A percentile compares a stretch with the other conserved stretches of the same genome.
phyloP scores from a whole-genome alignment of 78 protist genomes.

The Dictyostelium purpureum region DNA sequence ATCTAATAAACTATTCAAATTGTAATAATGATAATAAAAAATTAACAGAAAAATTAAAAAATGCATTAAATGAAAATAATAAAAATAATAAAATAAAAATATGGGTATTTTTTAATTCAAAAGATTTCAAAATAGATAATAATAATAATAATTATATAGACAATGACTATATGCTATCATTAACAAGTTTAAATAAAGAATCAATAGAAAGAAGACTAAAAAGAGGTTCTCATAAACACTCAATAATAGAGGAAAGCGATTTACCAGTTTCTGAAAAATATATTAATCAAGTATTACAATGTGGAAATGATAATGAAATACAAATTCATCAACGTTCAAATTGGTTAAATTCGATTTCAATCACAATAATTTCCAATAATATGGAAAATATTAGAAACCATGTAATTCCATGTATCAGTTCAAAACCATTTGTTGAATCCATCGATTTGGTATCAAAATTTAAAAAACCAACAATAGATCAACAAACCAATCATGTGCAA shows the following conservation, averaged over 20 bases:
- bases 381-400: background rate
- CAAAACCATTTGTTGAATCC: background rate
- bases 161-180: background rate
- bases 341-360: slow-evolving; percentile 50
- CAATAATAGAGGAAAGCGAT: slow-evolving; percentile 1
- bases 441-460: slow-evolving; percentile 33
- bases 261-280: background rate
- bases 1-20: background rate
- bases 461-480: background rate
- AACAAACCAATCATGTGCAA: background rate
- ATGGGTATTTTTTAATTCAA: slow-evolving; percentile 55
- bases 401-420: slow-evolving; percentile 13
- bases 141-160: background rate
- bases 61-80: background rate
- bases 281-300: background rate
- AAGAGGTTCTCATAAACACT: background rate
- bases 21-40: background rate
- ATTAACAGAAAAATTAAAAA: background rate
- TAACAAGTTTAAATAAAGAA: background rate
- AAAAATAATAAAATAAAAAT: background rate
- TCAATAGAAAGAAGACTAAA: slow-evolving; percentile 8
- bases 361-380: background rate
- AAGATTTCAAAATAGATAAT: background rate
- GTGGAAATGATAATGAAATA: background rate
- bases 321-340: slow-evolving; percentile 8